phyloP scores from a whole-genome alignment of 2,329 filamentous ascomycete genomes.

The Beauveria medogensis region DNA sequence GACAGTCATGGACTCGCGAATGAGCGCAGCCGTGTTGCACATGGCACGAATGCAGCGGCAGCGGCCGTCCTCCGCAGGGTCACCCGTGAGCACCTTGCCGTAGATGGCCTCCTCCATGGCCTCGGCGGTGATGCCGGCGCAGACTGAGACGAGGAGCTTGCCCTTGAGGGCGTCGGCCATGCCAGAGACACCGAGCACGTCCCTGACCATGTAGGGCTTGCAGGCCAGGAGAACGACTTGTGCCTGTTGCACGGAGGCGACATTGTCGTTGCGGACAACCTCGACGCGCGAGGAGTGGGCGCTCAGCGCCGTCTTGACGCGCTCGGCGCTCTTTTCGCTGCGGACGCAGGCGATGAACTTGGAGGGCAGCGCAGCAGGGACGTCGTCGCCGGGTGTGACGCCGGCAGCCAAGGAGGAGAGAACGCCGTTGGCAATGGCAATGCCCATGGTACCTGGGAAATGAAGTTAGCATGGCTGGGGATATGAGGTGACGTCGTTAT shows the following conservation, averaged over 20 bases:
- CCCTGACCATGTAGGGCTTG: slow-evolving; percentile 68
- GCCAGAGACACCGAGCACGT: slow-evolving; percentile 58
- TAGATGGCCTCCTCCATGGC: slow-evolving; percentile 62
- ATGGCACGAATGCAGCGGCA: slow-evolving; percentile 69
- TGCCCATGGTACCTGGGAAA: slow-evolving; percentile 67
- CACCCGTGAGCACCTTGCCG: slow-evolving; percentile 40
- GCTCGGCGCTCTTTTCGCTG: slow-evolving; percentile 58
- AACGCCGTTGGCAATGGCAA: slow-evolving; percentile 75
- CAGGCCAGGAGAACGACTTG: slow-evolving; percentile 72
- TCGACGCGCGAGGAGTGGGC: slow-evolving; percentile 55
- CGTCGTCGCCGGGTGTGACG: slow-evolving; percentile 38
- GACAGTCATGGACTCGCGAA: slow-evolving; percentile 76
- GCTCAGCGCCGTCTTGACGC: slow-evolving; percentile 57
- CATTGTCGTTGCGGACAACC: slow-evolving; percentile 64
- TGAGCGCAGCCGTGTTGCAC: slow-evolving; percentile 75
- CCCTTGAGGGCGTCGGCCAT: slow-evolving; percentile 66
- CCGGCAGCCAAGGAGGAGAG: slow-evolving; percentile 56
- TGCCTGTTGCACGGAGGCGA: slow-evolving; percentile 55
- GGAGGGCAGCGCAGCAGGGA: slow-evolving; percentile 54
- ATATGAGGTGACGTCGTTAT: not conserved
- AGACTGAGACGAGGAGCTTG: slow-evolving; percentile 76
- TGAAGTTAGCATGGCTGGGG: slow-evolving; percentile 12
- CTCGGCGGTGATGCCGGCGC: slow-evolving; percentile 64
- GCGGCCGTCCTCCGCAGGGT: slow-evolving; percentile 36
- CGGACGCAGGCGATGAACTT: slow-evolving; percentile 77